These are phyloP conservation scores for Danielozyma ontarioensis DNA, from an alignment of 805 yeast species.

Conservation along the genomic window DNA sequence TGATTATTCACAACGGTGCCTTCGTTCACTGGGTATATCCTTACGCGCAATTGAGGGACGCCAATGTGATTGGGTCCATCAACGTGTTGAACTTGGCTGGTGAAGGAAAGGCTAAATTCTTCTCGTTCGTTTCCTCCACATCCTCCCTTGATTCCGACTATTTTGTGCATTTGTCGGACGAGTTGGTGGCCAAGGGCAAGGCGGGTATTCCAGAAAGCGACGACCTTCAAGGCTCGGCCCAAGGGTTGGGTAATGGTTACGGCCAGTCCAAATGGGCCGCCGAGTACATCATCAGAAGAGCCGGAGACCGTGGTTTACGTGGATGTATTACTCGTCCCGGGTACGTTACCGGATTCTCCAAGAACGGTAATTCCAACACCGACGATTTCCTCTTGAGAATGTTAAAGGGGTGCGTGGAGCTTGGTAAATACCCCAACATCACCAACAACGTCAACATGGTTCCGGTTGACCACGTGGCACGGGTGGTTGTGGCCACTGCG, in stretches of 20 bases:
- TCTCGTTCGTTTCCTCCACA: slow-evolving; percentile 92
- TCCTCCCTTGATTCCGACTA: slow-evolving; percentile 85
- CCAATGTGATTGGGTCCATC: slow-evolving; percentile 85
- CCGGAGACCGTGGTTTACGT: slow-evolving; percentile 80
- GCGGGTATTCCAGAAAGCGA: slow-evolving; percentile 80
- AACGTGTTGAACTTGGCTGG: slow-evolving; percentile 76
- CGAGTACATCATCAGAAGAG: slow-evolving; percentile 80
- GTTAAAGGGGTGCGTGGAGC: slow-evolving; percentile 89
- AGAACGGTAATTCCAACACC: slow-evolving; percentile 86
- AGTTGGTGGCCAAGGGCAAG: slow-evolving; percentile 55
- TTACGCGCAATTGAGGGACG: slow-evolving; percentile 81
- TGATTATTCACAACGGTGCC: slow-evolving; percentile 94
- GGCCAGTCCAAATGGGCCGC: slow-evolving; percentile 99
- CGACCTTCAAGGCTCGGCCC: slow-evolving; percentile 72
- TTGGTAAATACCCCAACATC: slow-evolving; percentile 83
- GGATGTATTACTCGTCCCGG: slow-evolving; percentile 96
- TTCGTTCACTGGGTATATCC: slow-evolving; percentile 99
- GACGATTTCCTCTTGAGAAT: slow-evolving; percentile 94
- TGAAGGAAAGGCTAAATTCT: slow-evolving; percentile 77
- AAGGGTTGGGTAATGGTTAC: slow-evolving; percentile 85
- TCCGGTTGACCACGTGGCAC: slow-evolving; percentile 97
- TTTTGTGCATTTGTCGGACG: slow-evolving; percentile 73
- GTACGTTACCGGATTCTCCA: slow-evolving; percentile 82
- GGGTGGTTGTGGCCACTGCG: slow-evolving; percentile 79
- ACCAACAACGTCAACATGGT: slow-evolving; percentile 89